These are phyloP conservation scores for Crucihimalaya himalaica DNA, from an alignment of 345 rosid genomes.

Conservation along the genomic window DNA sequence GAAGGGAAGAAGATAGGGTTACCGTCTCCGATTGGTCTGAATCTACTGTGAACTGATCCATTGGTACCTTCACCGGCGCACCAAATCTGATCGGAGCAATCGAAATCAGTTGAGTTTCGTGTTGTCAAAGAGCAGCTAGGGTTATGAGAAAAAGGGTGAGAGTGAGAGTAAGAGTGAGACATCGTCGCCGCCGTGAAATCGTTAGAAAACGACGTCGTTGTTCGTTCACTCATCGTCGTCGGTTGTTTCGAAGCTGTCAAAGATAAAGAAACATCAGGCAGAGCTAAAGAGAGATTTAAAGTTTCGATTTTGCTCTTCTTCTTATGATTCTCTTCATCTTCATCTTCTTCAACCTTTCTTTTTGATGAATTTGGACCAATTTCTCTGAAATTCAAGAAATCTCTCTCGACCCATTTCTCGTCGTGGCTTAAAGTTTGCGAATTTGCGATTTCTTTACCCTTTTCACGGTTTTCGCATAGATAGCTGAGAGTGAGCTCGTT, in stretches of 20 bases:
- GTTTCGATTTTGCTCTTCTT: slow-evolving; percentile 58
- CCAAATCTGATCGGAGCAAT: slow-evolving; percentile 79
- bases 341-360: slow-evolving; percentile 48
- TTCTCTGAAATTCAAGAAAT: slow-evolving; percentile 78
- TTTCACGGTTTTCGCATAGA: slow-evolving; percentile 65
- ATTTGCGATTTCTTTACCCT: slow-evolving; percentile 66
- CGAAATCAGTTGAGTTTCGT: slow-evolving; percentile 81
- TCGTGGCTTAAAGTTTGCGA: slow-evolving; percentile 46
- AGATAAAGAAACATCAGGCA: slow-evolving; percentile 78
- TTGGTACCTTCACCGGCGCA: slow-evolving; percentile 96
- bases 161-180: slow-evolving; percentile 56
- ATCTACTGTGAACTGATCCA: slow-evolving; percentile 94
- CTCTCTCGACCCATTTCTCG: slow-evolving; percentile 83
- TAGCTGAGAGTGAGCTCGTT: slow-evolving; percentile 85
- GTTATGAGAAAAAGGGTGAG: slow-evolving; percentile 81
- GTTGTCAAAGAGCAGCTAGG: slow-evolving; percentile 83
- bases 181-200: slow-evolving; percentile 53
- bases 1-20: slow-evolving; percentile 78
- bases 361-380: slow-evolving; percentile 41
- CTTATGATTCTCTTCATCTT: slow-evolving; percentile 38
- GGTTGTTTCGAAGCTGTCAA: slow-evolving; percentile 60
- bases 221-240: slow-evolving; percentile 17
- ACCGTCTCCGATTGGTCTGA: slow-evolving; percentile 90
- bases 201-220: slow-evolving; percentile 61
- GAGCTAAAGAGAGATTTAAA: slow-evolving; percentile 77